Evolutionary conservation across 2,329 filamentous ascomycete genomes (phyloP).

Genomic region (Dryadomyces quercivorus): DNA sequence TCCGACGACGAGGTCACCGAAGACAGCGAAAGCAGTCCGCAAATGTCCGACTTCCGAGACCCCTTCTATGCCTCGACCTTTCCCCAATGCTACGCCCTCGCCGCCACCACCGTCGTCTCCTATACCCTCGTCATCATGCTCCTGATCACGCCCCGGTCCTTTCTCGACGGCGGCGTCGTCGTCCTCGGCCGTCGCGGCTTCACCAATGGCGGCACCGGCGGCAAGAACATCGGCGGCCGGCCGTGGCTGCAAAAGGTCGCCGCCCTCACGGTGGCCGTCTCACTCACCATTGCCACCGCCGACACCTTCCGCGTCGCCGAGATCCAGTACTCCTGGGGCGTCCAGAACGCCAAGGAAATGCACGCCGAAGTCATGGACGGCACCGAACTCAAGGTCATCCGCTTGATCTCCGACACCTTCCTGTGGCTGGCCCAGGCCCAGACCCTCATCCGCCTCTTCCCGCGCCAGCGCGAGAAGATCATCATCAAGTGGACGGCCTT

Average conservation of each 20-base stretch:
- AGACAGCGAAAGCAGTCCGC: conserved; percentile 18
- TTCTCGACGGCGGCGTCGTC: conserved; percentile 74
- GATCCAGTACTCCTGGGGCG: conserved; percentile 65
- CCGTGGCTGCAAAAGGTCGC: conserved; percentile 88
- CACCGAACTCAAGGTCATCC: conserved; percentile 76
- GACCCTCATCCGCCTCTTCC: conserved; percentile 89
- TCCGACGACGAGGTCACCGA: conserved; percentile 19
- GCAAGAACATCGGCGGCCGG: conserved; percentile 78
- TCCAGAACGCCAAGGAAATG: conserved; percentile 65
- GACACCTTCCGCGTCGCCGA: conserved; percentile 83
- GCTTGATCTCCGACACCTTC: conserved; percentile 90
- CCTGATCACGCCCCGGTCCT: conserved; percentile 87
- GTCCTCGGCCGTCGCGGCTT: conserved; percentile 73
- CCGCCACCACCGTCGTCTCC: conserved; percentile 78
- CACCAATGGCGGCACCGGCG: conserved; percentile 65
- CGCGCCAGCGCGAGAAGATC: conserved; percentile 91
- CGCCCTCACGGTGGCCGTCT: conserved; percentile 63
- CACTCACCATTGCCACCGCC: conserved; percentile 82
- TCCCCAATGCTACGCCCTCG: conserved; percentile 85
- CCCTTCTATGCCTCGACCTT: conserved; percentile 92
- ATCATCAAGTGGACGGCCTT: conserved; percentile 99
- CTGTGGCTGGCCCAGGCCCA: conserved; percentile 96
- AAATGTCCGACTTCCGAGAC: conserved; percentile 57
- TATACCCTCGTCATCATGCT: conserved; percentile 92
- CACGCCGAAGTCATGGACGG: conserved; percentile 72